Base-by-base conservation (phyloP, 495 filamentous ascomycete genomes). In the Aspergillus olivimuriae region DNA sequence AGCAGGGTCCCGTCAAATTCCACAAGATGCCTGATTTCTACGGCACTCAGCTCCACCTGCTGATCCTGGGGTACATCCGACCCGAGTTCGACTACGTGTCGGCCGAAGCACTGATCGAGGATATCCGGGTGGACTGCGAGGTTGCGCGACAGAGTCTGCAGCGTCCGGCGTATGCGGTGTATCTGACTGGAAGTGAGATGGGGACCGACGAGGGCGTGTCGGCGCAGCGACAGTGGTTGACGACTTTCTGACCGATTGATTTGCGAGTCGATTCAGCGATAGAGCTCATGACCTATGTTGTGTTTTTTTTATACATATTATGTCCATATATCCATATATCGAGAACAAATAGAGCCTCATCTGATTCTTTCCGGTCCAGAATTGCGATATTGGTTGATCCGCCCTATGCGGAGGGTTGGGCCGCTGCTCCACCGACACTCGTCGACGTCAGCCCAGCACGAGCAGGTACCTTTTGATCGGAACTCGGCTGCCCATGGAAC, bases 41-140 rank as follows among this genome's bases (percentile, higher is more conserved):
- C 69, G 83, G 74, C 34, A 76, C 73, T 5, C 69, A 75, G 38
- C 83, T 98, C 70, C 81, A 86, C 39, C 70, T 97, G 4, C 52
- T 86, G 17, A 76, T 98, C 46, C 59, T 89, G 43, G 92, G 92
- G 12, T 97, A 83, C 62, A 88, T 98, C 30, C 78, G 92, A 31
- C 82, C 84, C 9, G 92, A 98, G 58, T 81, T 76, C 54, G 89
- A 97, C 62, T 98, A 98, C 66, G 76, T 82, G 22, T 81, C 76
- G 37, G 69, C 86, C 55, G 90, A 97, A 42, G 81, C 80, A 19
- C 61, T 98, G 61, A 78, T 96, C 28, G 77, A 83, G 52, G 92
- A 98, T 66, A 98, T 98, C 51, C 73, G 76, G 45, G 68, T 83
- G 41, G 92, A 98, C 66, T 90, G 91, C 56, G 80, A 86, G 57